Percentiles rank a stretch among this genome's conserved stretches.
These are phyloP conservation scores for Calonectria fujianensis DNA, from an alignment of 2,329 filamentous ascomycete species.

Conservation along the genomic window DNA sequence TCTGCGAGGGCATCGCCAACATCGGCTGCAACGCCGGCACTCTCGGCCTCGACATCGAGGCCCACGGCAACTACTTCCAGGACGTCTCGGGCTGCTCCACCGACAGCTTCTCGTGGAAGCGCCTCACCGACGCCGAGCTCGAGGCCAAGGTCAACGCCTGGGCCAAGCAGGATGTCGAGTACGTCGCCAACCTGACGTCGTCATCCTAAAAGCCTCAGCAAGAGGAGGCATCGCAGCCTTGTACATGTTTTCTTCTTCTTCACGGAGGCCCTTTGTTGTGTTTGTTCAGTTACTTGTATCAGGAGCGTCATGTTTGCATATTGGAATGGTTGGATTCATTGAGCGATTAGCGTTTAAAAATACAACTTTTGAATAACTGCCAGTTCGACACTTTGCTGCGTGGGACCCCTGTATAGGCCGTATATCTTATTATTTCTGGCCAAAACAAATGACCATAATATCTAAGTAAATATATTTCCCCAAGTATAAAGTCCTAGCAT, in stretches of 20 bases:
- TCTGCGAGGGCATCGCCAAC: constrained; percentile 70
- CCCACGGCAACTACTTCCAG: constrained; percentile 71
- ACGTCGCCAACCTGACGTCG: constrained; percentile 47
- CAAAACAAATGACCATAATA: too few relatives aligned
- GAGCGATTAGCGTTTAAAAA: constrained; percentile 12
- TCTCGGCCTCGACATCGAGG: constrained; percentile 63
- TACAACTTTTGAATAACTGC: too few relatives aligned
- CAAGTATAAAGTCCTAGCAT: too few relatives aligned
- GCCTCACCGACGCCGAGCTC: constrained; percentile 60
- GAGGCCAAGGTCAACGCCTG: constrained; percentile 61
- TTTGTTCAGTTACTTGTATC: neutral
- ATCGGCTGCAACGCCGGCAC: constrained; percentile 71
- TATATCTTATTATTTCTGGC: too few relatives aligned
- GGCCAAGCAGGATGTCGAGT: constrained; percentile 60
- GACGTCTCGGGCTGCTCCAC: constrained; percentile 63
- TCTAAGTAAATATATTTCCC: too few relatives aligned
- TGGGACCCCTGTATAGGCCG: too few relatives aligned
- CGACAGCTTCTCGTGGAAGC: constrained; percentile 53
- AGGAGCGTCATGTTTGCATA: constrained; percentile 10
- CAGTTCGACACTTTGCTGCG: too few relatives aligned
- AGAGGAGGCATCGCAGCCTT: neutral
- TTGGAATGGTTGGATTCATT: neutral
- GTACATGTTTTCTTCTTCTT: neutral
- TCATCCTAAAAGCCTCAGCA: constrained; percentile 27
- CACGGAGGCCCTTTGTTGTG: neutral